phyloP scores from a whole-genome alignment of 139 green algal genomes.

The Desmodesmus armatus region DNA sequence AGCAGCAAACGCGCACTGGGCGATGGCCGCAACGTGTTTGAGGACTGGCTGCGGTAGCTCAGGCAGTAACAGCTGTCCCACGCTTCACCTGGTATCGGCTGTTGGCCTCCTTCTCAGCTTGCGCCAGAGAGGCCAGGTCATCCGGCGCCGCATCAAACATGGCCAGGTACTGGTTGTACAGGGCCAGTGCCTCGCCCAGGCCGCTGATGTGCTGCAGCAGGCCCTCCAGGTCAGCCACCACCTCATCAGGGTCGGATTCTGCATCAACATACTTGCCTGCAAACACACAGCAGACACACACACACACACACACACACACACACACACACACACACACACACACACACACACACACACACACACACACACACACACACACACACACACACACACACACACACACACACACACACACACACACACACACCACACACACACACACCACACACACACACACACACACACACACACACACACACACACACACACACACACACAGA shows the following conservation, averaged over 20 bases:
- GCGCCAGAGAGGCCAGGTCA: slow-evolving; percentile 62
- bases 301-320: no score
- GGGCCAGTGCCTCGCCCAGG: slow-evolving; percentile 35
- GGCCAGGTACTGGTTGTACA: slow-evolving; percentile 51
- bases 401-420: no score
- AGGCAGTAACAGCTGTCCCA: background rate
- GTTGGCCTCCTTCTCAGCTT: slow-evolving; percentile 70
- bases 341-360: no score
- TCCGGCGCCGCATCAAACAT: slow-evolving; percentile 70
- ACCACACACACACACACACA: no score
- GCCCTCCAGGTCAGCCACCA: slow-evolving; percentile 60
- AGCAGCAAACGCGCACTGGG: background rate
- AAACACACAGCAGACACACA: no score
- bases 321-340: no score
- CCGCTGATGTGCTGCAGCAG: slow-evolving; percentile 52
- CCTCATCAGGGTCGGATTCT: slow-evolving; percentile 56
- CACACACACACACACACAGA: no score
- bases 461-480: no score
- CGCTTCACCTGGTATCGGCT: slow-evolving; percentile 61
- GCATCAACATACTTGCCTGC: slow-evolving; percentile 64
- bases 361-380: no score
- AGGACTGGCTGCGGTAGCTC: background rate
- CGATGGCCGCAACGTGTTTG: background rate
- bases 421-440: no score
- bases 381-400: no score